Conservation (phyloP, 2,329 filamentous ascomycete genomes). For the Colletotrichum trifolii region DNA sequence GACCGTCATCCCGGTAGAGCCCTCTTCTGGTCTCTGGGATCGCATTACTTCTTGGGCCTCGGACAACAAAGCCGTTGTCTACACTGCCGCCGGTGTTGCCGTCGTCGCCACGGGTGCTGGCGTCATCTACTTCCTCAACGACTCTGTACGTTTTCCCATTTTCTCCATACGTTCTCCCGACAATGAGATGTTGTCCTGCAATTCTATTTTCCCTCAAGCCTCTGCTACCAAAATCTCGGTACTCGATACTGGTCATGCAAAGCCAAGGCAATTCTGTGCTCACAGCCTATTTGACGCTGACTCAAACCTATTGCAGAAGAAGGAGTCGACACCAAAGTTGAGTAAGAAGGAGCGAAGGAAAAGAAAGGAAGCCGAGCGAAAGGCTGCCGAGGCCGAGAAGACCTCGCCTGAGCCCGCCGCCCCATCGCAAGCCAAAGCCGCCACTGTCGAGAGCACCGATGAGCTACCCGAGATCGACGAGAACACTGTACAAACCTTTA, state of each 20-base stretch:
- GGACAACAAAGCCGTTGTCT: constrained; percentile 95
- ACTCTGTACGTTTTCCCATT: constrained; percentile 56
- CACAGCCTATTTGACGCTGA: constrained; percentile 13
- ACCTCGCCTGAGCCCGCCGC: constrained; percentile 42
- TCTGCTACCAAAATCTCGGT: constrained; percentile 22
- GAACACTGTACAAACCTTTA: constrained; percentile 62
- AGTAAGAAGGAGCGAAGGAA: constrained; percentile 92
- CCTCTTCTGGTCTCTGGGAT: constrained; percentile 83
- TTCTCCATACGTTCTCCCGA: constrained; percentile 14
- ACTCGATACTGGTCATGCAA: background rate
- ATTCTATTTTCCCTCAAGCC: constrained; percentile 15
- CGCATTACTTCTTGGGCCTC: constrained; percentile 91
- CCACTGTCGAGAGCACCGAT: constrained; percentile 68
- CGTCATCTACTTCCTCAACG: constrained; percentile 88
- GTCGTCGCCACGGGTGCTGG: constrained; percentile 92
- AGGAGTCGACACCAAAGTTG: constrained; percentile 71
- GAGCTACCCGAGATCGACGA: constrained; percentile 77
- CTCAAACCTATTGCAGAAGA: constrained; percentile 42
- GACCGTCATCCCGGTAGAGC: constrained; percentile 60
- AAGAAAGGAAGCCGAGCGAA: constrained; percentile 81
- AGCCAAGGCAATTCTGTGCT: too few relatives aligned
- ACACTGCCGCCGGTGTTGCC: constrained; percentile 94
- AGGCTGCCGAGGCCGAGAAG: constrained; percentile 58
- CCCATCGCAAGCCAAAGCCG: constrained; percentile 58
- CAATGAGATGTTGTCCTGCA: constrained; percentile 24